A percentile compares a stretch with the other conserved stretches of the same genome.
Conservation (phyloP, 139 green algal species). For the Ettlia oleoabundans region DNA sequence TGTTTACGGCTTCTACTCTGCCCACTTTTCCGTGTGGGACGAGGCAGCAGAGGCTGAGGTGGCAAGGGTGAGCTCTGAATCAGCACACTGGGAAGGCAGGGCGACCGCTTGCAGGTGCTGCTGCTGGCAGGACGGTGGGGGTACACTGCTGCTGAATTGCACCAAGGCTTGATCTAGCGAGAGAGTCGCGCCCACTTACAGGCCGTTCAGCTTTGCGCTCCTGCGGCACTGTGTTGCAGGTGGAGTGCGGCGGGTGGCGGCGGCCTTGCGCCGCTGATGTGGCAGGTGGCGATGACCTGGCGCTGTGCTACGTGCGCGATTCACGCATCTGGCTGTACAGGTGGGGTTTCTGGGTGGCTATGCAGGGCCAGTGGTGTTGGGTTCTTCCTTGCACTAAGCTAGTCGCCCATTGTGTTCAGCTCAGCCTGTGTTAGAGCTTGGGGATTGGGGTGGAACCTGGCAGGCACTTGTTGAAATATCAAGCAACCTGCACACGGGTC, state of each 20-base stretch:
- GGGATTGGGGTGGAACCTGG: too few species aligned
- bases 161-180: too few species aligned
- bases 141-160: background rate
- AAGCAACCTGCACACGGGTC: too few species aligned
- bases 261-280: slow-evolving; percentile 24
- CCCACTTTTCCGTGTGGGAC: slow-evolving; percentile 32
- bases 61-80: slow-evolving; percentile 7
- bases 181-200: too few species aligned
- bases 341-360: too few species aligned
- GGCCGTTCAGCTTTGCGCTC: background rate
- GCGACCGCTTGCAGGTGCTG: too few species aligned
- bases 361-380: background rate
- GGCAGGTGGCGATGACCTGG: slow-evolving; percentile 12
- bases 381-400: background rate
- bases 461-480: too few species aligned
- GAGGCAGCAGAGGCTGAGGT: slow-evolving; percentile 9
- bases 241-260: slow-evolving; percentile 40
- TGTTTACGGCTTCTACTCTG: slow-evolving; percentile 25
- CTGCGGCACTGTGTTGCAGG: background rate
- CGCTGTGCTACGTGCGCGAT: slow-evolving; percentile 31
- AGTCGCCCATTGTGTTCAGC: too few species aligned
- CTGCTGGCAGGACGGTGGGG: too few species aligned
- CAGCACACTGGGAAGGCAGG: too few species aligned
- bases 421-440: too few species aligned
- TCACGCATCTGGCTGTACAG: slow-evolving; percentile 18